Conservation (phyloP, 768 basidiomycete genomes). For the Clavulina sp. region DNA sequence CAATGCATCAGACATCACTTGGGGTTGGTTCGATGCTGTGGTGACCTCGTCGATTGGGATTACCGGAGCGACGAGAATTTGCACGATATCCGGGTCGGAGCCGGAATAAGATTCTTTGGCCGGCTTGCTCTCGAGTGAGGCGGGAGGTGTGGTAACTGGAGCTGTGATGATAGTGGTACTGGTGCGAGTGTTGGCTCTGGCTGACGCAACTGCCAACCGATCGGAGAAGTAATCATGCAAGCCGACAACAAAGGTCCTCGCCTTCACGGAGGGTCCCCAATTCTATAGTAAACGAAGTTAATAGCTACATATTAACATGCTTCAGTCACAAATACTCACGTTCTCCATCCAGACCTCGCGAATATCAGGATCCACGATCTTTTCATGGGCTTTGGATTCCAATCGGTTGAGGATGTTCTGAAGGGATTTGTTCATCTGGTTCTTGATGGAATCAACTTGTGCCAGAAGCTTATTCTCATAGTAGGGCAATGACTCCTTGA, state of each 20-base stretch:
- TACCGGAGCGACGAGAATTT: too few species aligned
- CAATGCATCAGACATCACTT: neutral
- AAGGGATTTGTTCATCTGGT: neutral
- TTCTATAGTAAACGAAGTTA: too few species aligned
- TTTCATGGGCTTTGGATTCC: neutral
- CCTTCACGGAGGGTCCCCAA: neutral
- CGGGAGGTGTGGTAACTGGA: too few species aligned
- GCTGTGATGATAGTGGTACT: too few species aligned
- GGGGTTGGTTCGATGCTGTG: too few species aligned
- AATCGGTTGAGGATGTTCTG: neutral
- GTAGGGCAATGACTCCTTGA: neutral
- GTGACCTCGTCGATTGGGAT: too few species aligned
- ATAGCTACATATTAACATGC: too few species aligned
- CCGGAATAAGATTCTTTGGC: too few species aligned
- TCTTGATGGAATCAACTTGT: neutral
- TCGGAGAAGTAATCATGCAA: conserved; percentile 1
- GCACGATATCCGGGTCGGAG: neutral
- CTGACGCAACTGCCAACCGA: neutral
- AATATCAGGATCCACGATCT: neutral
- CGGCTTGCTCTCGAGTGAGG: too few species aligned
- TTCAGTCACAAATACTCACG: too few species aligned
- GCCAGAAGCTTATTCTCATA: neutral
- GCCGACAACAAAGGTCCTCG: neutral
- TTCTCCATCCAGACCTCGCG: neutral
- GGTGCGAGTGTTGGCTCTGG: too few species aligned